These are phyloP conservation scores for Termitomyces sp. DNA, from an alignment of 768 basidiomycete species.

Conservation along the genomic window DNA sequence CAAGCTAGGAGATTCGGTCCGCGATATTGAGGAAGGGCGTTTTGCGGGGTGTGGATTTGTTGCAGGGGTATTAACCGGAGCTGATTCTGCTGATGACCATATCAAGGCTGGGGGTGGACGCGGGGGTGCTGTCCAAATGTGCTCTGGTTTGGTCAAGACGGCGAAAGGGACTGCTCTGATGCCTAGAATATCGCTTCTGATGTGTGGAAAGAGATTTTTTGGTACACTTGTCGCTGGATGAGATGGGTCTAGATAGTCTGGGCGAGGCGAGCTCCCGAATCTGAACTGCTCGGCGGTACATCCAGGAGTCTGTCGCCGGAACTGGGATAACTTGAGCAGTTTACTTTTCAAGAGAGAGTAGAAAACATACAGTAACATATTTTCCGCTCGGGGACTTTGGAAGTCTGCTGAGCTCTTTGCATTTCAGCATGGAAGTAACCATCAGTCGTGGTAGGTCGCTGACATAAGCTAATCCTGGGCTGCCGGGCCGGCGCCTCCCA, in stretches of 20 bases:
- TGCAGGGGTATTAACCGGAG: constrained; percentile 9
- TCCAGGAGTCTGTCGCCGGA: constrained; percentile 39
- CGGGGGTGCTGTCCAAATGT: constrained; percentile 19
- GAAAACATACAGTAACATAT: constrained; percentile 33
- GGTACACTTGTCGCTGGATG: constrained; percentile 19
- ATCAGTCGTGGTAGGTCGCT: too few species aligned
- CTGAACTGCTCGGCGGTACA: constrained; percentile 17
- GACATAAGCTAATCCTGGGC: neutral
- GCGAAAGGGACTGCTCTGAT: constrained; percentile 31
- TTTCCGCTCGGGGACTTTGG: constrained; percentile 27
- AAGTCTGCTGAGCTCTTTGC: constrained; percentile 31
- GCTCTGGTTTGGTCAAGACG: constrained; percentile 19
- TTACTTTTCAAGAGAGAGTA: neutral
- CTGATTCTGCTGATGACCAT: constrained; percentile 2
- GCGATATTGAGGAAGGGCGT: constrained; percentile 11
- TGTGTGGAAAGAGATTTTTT: constrained; percentile 12
- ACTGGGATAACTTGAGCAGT: constrained; percentile 24
- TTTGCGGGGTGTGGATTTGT: constrained; percentile 11
- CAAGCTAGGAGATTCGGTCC: constrained; percentile 9
- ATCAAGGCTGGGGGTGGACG: constrained; percentile 11
- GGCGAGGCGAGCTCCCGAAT: neutral
- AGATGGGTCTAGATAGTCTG: constrained; percentile 23
- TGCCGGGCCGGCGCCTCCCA: too few species aligned
- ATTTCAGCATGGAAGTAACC: constrained; percentile 19
- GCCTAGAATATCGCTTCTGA: constrained; percentile 12